Conservation (phyloP, 805 yeast species). For the Barnettozyma siamensis region DNA sequence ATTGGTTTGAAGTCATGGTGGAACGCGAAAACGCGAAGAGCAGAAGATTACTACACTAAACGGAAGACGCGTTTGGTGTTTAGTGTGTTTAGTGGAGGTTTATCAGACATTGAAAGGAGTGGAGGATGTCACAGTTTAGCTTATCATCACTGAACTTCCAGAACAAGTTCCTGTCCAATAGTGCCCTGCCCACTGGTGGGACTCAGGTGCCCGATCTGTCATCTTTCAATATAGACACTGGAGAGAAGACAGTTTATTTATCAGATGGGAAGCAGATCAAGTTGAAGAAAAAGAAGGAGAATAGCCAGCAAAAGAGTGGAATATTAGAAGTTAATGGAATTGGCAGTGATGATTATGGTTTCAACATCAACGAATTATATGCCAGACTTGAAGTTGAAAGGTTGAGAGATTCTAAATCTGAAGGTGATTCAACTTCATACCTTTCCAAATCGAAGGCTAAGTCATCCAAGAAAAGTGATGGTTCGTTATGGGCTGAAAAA, state of each 20-base stretch:
- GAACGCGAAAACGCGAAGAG: background rate
- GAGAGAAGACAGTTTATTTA: constrained; percentile 13
- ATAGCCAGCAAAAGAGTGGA: background rate
- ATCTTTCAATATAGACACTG: constrained; percentile 3
- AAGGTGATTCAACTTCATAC: constrained; percentile 1
- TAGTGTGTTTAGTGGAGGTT: too few species aligned
- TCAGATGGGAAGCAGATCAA: constrained; percentile 17
- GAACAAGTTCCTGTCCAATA: constrained; percentile 12
- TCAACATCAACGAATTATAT: constrained; percentile 32
- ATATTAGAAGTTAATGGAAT: background rate
- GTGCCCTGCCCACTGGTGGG: background rate
- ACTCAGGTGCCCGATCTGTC: constrained; percentile 1
- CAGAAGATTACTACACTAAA: too few species aligned
- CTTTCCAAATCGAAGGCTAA: background rate
- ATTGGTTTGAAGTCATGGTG: too few species aligned
- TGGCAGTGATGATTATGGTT: constrained; percentile 26
- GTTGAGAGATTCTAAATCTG: constrained; percentile 7
- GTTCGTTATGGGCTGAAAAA: constrained; percentile 50
- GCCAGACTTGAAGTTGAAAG: constrained; percentile 27
- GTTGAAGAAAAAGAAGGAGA: constrained; percentile 8
- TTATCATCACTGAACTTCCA: constrained; percentile 18
- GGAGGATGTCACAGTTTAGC: constrained; percentile 16
- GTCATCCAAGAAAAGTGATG: background rate
- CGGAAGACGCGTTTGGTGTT: constrained; percentile 9
- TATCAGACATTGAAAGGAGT: too few species aligned